Conservation (phyloP, 2,329 filamentous ascomycete genomes). For the Fusarium sp. region DNA sequence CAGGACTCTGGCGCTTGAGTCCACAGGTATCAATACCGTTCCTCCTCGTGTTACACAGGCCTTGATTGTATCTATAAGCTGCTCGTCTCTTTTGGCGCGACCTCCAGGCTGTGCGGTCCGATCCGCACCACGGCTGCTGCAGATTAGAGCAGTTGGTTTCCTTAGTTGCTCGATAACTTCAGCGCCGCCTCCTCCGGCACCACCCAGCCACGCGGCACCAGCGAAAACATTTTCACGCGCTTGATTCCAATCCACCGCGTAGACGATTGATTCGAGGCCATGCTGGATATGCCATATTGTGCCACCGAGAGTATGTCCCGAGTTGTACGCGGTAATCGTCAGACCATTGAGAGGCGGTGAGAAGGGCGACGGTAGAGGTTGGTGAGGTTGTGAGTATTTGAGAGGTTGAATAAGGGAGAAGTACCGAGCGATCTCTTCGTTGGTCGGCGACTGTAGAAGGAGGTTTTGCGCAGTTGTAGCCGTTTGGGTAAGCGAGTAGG, state of each 20-base stretch:
- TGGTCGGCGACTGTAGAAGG: conserved; percentile 75
- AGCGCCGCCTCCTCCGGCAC: conserved; percentile 80
- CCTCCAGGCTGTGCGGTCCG: conserved; percentile 76
- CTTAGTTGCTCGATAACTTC: conserved; percentile 94
- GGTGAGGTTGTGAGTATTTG: conserved; percentile 96
- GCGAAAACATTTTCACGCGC: conserved; percentile 95
- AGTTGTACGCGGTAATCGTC: conserved; percentile 96
- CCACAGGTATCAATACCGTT: conserved; percentile 91
- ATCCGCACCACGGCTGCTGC: conserved; percentile 85
- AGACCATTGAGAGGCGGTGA: conserved; percentile 90
- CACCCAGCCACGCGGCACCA: conserved; percentile 92
- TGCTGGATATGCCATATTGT: conserved; percentile 99
- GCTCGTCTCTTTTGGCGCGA: conserved; percentile 84
- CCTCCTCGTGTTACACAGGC: conserved; percentile 83
- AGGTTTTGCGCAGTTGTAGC: conserved; percentile 65
- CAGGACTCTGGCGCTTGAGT: conserved; percentile 93
- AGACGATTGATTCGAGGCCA: conserved; percentile 95
- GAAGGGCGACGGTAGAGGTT: conserved; percentile 86
- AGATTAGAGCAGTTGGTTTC: conserved; percentile 93
- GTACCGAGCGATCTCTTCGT: conserved; percentile 91
- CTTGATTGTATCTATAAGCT: conserved; percentile 84
- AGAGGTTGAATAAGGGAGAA: conserved; percentile 91
- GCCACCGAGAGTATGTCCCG: conserved; percentile 93
- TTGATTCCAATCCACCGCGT: conserved; percentile 98
- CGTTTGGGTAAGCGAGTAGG: conserved; percentile 65